Evolutionary conservation across 495 filamentous ascomycete species (phyloP).

Genomic region (Aspergillus indologenus): DNA sequence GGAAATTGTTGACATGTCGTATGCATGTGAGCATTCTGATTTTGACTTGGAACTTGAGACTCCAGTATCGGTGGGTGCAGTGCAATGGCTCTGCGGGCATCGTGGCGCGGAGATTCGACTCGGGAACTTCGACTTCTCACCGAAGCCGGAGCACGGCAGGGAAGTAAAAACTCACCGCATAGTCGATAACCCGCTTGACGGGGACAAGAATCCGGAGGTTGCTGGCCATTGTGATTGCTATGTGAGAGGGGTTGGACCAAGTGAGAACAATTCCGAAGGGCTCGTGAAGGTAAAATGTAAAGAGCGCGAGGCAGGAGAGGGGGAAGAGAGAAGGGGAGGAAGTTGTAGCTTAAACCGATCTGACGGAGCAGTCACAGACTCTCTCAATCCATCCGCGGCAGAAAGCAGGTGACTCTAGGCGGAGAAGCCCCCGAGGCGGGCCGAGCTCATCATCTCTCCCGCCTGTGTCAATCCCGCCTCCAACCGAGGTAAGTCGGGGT

Average conservation of each 20-base stretch:
- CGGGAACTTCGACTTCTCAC: conserved; percentile 15
- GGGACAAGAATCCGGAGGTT: conserved; percentile 87
- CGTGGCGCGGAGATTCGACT: not conserved
- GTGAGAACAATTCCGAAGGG: not conserved
- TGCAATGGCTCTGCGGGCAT: not conserved
- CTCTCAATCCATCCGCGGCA: conserved; percentile 13
- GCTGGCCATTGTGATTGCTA: conserved; percentile 61
- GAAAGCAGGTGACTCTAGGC: conserved; percentile 25
- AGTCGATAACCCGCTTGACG: conserved; percentile 98
- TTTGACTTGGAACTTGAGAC: not conserved
- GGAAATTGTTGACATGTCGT: not conserved
- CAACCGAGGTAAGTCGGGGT: conserved; percentile 38
- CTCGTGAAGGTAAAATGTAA: conserved; percentile 4
- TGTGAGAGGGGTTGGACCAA: not conserved
- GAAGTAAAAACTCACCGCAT: conserved; percentile 66
- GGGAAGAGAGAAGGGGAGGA: conserved; percentile 11
- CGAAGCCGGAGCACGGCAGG: conserved; percentile 20
- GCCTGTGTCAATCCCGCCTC: conserved; percentile 22
- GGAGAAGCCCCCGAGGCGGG: conserved; percentile 39
- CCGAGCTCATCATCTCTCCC: conserved; percentile 30
- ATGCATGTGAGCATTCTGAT: not conserved
- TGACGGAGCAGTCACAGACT: conserved; percentile 8
- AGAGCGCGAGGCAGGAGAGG: conserved; percentile 7
- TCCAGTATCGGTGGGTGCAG: not conserved
- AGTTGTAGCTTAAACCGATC: conserved; percentile 6